Evolutionary conservation across 1,284 basidiomycete genomes (phyloP).

Genomic region (Rhodofomes roseus): DNA sequence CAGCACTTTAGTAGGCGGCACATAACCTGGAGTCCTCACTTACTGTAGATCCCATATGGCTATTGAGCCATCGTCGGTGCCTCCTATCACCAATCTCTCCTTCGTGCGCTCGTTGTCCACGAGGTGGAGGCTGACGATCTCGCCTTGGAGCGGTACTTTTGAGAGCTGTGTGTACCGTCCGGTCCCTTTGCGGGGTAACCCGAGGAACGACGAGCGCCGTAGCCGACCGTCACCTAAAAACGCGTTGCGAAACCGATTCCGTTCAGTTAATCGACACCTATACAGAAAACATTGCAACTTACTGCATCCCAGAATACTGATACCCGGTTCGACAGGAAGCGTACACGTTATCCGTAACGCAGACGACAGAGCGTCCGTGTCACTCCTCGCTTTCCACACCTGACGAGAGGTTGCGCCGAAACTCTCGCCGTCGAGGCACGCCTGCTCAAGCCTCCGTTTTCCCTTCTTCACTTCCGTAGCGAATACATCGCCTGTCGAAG

Average conservation of each 20-base stretch:
- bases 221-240: slow-evolving; percentile 56
- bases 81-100: slow-evolving; percentile 62
- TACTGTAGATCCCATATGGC: slow-evolving; percentile 67
- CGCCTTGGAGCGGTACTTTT: slow-evolving; percentile 42
- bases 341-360: slow-evolving; percentile 38
- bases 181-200: slow-evolving; percentile 23
- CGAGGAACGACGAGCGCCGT: slow-evolving; percentile 37
- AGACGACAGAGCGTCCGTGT: slow-evolving; percentile 4
- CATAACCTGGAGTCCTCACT: slow-evolving; percentile 15
- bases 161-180: slow-evolving; percentile 35
- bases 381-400: slow-evolving; percentile 27
- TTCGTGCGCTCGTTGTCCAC: slow-evolving; percentile 52
- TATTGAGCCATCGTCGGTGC: slow-evolving; percentile 72
- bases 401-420: neutral
- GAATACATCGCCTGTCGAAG: neutral
- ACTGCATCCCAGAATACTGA: slow-evolving; percentile 63
- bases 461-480: neutral
- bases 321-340: slow-evolving; percentile 54
- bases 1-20: neutral
- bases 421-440: neutral
- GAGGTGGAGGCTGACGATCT: slow-evolving; percentile 48
- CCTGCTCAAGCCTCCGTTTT: neutral
- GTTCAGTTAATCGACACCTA: neutral
- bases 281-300: slow-evolving; percentile 17
- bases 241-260: neutral